These are phyloP conservation scores for Ceratobasidium papillatum DNA, from an alignment of 1,284 basidiomycete genomes.

Conservation along the genomic window DNA sequence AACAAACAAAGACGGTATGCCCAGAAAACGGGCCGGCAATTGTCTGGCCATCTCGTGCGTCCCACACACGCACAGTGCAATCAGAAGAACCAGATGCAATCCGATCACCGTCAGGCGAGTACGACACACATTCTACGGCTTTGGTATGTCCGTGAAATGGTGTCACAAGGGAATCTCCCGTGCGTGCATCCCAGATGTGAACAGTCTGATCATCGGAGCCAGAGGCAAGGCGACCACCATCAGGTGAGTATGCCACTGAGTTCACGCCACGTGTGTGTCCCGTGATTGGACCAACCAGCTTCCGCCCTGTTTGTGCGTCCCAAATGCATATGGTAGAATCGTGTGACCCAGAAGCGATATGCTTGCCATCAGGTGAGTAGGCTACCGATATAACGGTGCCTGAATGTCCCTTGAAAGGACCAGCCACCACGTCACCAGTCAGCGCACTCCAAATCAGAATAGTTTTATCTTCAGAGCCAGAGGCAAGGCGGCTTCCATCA, in stretches of 20 bases:
- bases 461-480: not conserved
- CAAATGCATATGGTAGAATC: no score
- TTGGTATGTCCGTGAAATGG: not conserved
- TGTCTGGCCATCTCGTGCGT: not conserved
- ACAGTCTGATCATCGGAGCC: slow-evolving; percentile 7
- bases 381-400: no score
- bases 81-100: not conserved
- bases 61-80: not conserved
- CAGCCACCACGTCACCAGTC: no score
- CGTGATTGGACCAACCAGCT: not conserved
- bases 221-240: slow-evolving; percentile 2
- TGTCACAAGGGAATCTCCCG: not conserved
- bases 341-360: no score
- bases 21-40: not conserved
- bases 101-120: not conserved
- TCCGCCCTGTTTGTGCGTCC: no score
- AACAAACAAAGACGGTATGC: not conserved
- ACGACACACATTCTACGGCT: not conserved
- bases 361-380: no score
- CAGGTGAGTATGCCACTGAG: slow-evolving; percentile 25
- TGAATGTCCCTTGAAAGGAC: no score
- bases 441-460: no score
- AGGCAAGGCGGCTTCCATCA: not conserved
- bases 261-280: not conserved
- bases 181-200: not conserved